These are phyloP conservation scores for Amanita exitialis DNA, from an alignment of 768 basidiomycete genomes.

Conservation along the genomic window DNA sequence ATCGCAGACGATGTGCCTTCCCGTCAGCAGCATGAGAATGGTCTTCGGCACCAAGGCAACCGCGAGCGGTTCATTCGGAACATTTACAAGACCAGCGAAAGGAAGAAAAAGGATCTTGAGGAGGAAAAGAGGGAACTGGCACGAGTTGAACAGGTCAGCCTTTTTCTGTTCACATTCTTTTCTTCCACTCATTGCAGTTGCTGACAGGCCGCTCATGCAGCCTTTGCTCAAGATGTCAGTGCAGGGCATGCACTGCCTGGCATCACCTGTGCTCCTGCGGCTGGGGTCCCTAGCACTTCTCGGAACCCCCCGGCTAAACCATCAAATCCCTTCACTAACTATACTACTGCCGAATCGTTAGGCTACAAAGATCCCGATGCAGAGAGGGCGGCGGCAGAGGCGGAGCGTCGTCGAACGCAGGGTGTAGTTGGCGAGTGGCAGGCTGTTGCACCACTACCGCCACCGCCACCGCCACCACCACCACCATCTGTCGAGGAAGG, in stretches of 20 bases:
- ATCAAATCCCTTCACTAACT: constrained; percentile 68
- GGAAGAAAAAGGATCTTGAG: constrained; percentile 73
- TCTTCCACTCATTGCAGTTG: neutral
- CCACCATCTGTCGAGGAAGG: constrained; percentile 8
- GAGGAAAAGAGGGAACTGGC: constrained; percentile 86
- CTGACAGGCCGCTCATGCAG: constrained; percentile 64
- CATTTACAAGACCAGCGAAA: constrained; percentile 89
- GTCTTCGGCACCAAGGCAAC: constrained; percentile 89
- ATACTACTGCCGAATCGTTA: constrained; percentile 82
- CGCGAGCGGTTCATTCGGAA: constrained; percentile 86
- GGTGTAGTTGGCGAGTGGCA: constrained; percentile 78
- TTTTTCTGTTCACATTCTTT: neutral
- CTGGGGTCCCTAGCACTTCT: constrained; percentile 16
- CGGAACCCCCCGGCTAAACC: constrained; percentile 37
- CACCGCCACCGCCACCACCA: constrained; percentile 11
- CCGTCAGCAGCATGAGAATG: constrained; percentile 84
- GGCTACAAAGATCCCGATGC: constrained; percentile 74
- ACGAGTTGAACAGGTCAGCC: constrained; percentile 66
- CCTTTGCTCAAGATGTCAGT: constrained; percentile 72
- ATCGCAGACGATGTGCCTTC: constrained; percentile 96
- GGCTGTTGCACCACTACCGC: constrained; percentile 29
- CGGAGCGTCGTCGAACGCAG: constrained; percentile 47
- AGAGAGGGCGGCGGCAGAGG: constrained; percentile 51
- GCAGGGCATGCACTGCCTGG: constrained; percentile 44
- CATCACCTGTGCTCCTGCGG: constrained; percentile 11